Percentiles rank a stretch among this genome's conserved stretches.
Evolutionary conservation across 2,329 filamentous ascomycete genomes (phyloP).

Genomic region (Phialocephala sp.): DNA sequence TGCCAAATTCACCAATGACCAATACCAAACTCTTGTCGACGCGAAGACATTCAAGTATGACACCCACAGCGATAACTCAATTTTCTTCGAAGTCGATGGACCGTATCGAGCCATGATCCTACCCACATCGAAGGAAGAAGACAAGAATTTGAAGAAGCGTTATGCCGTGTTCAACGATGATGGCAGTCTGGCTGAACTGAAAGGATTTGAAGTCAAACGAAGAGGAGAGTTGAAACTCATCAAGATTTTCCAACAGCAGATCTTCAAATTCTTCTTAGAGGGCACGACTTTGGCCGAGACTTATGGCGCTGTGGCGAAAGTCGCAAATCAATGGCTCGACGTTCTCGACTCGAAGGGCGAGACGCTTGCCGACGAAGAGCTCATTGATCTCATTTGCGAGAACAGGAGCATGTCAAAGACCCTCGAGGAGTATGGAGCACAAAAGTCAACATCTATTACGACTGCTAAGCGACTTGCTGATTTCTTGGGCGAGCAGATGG

Average conservation of each 20-base stretch:
- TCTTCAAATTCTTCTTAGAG: conserved; percentile 99
- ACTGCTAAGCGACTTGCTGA: conserved; percentile 94
- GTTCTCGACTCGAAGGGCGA: conserved; percentile 87
- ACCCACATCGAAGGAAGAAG: conserved; percentile 96
- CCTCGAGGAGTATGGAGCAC: conserved; percentile 90
- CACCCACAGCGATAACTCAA: conserved; percentile 97
- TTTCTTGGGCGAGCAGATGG: conserved; percentile 97
- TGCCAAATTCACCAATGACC: conserved; percentile 92
- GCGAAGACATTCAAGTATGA: conserved; percentile 84
- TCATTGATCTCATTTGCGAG: conserved; percentile 99
- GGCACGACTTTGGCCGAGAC: conserved; percentile 86
- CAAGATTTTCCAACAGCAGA: conserved; percentile 99
- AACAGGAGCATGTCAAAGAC: conserved; percentile 99
- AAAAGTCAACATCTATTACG: conserved; percentile 99
- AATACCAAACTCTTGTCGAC: conserved; percentile 91
- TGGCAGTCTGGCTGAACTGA: conserved; percentile 91
- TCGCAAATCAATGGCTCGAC: conserved; percentile 96
- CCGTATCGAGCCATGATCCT: conserved; percentile 98
- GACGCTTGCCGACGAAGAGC: conserved; percentile 91
- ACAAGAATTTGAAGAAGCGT: conserved; percentile 99
- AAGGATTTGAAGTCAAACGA: conserved; percentile 97
- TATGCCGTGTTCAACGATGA: conserved; percentile 99
- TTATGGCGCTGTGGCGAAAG: conserved; percentile 88
- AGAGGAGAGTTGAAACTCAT: conserved; percentile 98
- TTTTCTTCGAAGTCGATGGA: conserved; percentile 99